Evolutionary conservation across 257 asterid species (phyloP).

Genomic region (Solanum bulbocastanum): DNA sequence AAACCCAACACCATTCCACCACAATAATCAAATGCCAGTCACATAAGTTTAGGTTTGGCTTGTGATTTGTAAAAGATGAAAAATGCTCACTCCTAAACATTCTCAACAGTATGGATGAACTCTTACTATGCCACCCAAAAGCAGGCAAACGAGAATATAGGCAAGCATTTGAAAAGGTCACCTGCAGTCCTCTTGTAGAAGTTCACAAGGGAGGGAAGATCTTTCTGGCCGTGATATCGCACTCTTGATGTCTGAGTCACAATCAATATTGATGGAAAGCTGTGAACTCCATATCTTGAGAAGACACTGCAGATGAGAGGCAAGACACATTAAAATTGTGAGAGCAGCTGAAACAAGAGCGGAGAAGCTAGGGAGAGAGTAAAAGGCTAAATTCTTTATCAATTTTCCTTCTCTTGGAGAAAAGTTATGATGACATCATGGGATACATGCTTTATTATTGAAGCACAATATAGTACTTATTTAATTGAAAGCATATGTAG

Average conservation of each 20-base stretch:
- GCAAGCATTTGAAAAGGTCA: conserved; percentile 1
- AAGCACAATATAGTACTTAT: neutral
- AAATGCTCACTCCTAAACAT: neutral
- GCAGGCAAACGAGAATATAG: neutral
- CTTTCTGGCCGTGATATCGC: conserved; percentile 39
- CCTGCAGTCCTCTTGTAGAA: conserved; percentile 47
- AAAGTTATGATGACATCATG: neutral
- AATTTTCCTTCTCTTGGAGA: neutral
- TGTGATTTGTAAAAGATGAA: neutral
- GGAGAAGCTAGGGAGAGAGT: neutral
- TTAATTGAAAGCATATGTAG: neutral
- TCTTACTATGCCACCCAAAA: neutral
- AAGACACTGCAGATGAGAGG: conserved; percentile 34
- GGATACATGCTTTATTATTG: neutral
- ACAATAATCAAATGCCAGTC: neutral
- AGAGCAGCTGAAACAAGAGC: neutral
- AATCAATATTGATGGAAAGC: conserved; percentile 41
- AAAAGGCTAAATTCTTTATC: neutral
- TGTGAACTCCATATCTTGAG: conserved; percentile 51
- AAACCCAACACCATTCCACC: neutral
- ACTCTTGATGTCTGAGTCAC: conserved; percentile 18
- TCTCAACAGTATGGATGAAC: neutral
- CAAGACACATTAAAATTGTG: neutral
- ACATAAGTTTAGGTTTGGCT: neutral
- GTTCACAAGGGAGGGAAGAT: conserved; percentile 31